Evolutionary conservation across 2,329 filamentous ascomycete genomes (phyloP).

Genomic region (Orbilia ellipsospora): DNA sequence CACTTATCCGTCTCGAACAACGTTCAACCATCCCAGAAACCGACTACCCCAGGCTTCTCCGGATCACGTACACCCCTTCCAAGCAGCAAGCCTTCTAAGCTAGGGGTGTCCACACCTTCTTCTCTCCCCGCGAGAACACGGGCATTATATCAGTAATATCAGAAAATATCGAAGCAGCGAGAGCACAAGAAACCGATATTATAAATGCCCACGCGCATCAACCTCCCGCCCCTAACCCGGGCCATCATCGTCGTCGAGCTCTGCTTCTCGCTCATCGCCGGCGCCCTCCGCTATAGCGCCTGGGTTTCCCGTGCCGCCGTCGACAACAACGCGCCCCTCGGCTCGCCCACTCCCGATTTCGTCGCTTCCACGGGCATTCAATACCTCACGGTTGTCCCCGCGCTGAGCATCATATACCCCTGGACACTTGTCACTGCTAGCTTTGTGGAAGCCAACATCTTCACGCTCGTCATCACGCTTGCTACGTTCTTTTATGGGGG

Average conservation of each 20-base stretch:
- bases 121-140: too few relatives aligned
- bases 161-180: too few relatives aligned
- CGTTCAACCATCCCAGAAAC: neutral
- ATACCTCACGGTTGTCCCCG: slow-evolving; percentile 87
- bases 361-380: slow-evolving; percentile 72
- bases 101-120: too few relatives aligned
- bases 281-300: slow-evolving; percentile 78
- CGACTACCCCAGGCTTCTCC: neutral
- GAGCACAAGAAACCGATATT: too few relatives aligned
- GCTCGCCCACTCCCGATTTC: slow-evolving; percentile 60
- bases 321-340: slow-evolving; percentile 53
- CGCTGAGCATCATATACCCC: slow-evolving; percentile 84
- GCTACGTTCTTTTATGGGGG: slow-evolving; percentile 89
- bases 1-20: slow-evolving; percentile 14
- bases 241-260: slow-evolving; percentile 79
- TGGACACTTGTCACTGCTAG: slow-evolving; percentile 91
- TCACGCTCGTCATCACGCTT: slow-evolving; percentile 81
- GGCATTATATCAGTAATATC: too few relatives aligned
- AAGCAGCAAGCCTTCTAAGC: too few relatives aligned
- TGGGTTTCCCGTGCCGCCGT: slow-evolving; percentile 64
- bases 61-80: neutral
- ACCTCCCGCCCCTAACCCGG: slow-evolving; percentile 90
- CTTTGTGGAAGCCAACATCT: slow-evolving; percentile 91
- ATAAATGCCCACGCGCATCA: slow-evolving; percentile 82
- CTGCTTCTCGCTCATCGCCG: slow-evolving; percentile 83